Conservation (phyloP, 2,329 filamentous ascomycete species). For the Fusarium circinatum region DNA sequence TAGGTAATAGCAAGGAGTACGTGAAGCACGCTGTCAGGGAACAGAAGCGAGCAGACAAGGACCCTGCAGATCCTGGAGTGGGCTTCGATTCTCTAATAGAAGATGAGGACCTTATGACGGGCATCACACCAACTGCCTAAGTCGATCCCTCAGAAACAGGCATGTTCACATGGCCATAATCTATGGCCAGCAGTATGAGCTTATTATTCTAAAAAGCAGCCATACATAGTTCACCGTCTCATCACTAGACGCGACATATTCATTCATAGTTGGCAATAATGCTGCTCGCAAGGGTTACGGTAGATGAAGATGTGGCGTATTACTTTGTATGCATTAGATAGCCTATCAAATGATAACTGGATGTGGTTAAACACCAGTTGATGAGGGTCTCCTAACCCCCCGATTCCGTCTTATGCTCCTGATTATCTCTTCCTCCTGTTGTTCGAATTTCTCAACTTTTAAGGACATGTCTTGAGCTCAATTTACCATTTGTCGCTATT, state of each 20-base stretch:
- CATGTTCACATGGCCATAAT: neutral
- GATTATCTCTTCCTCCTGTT: neutral
- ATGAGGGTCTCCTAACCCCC: neutral
- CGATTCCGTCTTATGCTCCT: neutral
- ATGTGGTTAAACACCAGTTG: neutral
- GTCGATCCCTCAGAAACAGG: neutral
- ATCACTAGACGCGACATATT: neutral
- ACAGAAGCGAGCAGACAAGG: conserved; percentile 58
- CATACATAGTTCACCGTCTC: neutral
- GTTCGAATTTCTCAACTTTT: neutral
- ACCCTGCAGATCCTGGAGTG: conserved; percentile 48
- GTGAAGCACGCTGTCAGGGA: conserved; percentile 59
- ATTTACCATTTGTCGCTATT: neutral
- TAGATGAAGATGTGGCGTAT: conserved; percentile 17
- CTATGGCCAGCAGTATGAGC: neutral
- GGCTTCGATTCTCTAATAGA: conserved; percentile 62
- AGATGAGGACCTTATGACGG: conserved; percentile 71
- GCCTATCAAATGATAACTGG: conserved; percentile 1
- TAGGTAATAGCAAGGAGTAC: conserved; percentile 67
- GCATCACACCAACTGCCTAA: conserved; percentile 42
- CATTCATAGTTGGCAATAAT: neutral
- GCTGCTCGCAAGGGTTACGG: conserved; percentile 11
- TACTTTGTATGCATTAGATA: neutral
- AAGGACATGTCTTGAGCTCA: neutral
- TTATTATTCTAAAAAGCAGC: neutral